These are phyloP conservation scores for Penicillium thymicola DNA, from an alignment of 2,329 filamentous ascomycete species.

Conservation along the genomic window DNA sequence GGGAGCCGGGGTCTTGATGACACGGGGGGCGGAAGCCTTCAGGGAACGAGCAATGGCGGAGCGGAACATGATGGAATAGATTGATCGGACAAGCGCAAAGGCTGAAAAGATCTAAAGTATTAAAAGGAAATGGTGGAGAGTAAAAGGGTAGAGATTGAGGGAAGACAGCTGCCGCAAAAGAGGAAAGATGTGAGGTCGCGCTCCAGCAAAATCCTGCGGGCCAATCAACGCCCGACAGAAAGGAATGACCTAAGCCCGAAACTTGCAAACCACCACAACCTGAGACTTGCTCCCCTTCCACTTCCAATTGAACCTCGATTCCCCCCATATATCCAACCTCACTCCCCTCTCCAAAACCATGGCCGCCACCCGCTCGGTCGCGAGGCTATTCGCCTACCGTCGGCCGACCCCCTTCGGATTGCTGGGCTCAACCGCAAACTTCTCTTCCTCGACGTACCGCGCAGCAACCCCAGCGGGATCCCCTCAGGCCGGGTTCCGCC, in stretches of 20 bases:
- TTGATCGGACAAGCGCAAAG: constrained; percentile 16
- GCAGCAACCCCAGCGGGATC: constrained; percentile 68
- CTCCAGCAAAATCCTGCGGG: constrained; percentile 35
- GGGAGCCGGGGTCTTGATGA: constrained; percentile 56
- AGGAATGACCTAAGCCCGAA: constrained; percentile 41
- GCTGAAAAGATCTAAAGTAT: constrained; percentile 15
- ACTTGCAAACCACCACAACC: constrained; percentile 31
- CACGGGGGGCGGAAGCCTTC: constrained; percentile 53
- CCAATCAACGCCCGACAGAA: constrained; percentile 41
- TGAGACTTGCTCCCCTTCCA: constrained; percentile 22
- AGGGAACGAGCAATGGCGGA: constrained; percentile 77
- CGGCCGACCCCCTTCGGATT: constrained; percentile 34
- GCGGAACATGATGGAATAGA: constrained; percentile 72
- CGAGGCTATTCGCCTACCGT: constrained; percentile 44
- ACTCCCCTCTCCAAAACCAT: constrained; percentile 29
- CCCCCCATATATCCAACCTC: constrained; percentile 20
- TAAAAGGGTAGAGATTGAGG: constrained; percentile 9
- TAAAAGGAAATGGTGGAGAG: constrained; percentile 14
- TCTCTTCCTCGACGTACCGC: constrained; percentile 62
- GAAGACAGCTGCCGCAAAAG: constrained; percentile 21
- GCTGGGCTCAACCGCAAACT: constrained; percentile 53
- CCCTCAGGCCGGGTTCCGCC: constrained; percentile 76
- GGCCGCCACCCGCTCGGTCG: constrained; percentile 45
- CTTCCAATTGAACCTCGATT: constrained; percentile 20
- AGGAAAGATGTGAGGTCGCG: constrained; percentile 27